phyloP scores from a whole-genome alignment of 108 stramenopile genomes.

The Cyclotella choctawhatcheeana region DNA sequence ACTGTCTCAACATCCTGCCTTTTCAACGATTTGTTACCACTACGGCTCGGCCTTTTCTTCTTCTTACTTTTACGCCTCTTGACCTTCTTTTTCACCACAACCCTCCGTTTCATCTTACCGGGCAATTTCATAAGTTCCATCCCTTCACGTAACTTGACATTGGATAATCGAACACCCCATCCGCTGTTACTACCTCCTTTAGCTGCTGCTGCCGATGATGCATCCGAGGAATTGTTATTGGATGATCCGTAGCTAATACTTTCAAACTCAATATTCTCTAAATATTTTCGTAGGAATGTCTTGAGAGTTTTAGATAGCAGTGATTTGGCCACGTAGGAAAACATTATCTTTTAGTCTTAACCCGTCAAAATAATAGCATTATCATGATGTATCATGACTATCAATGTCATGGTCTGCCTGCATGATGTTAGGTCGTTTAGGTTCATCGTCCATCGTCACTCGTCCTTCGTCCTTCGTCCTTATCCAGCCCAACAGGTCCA shows the following conservation, averaged over 20 bases:
- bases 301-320: constrained; percentile 76
- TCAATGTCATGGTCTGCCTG: too few species aligned
- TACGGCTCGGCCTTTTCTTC: neutral
- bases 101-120: constrained; percentile 59
- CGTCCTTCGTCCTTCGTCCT: too few species aligned
- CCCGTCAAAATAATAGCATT: too few species aligned
- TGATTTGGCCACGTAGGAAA: constrained; percentile 66
- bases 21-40: too few species aligned
- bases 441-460: too few species aligned
- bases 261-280: constrained; percentile 81
- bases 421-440: too few species aligned
- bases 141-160: constrained; percentile 82
- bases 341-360: too few species aligned
- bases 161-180: constrained; percentile 82
- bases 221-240: neutral
- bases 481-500: too few species aligned
- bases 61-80: constrained; percentile 43
- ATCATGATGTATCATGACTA: too few species aligned
- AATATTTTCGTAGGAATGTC: constrained; percentile 78
- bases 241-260: constrained; percentile 55
- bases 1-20: too few species aligned
- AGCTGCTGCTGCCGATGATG: constrained; percentile 14
- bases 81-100: constrained; percentile 33
- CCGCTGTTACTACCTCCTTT: too few species aligned
- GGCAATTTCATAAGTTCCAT: constrained; percentile 76